These are phyloP conservation scores for Suillus subalutaceus DNA, from an alignment of 768 basidiomycete species.

Conservation along the genomic window DNA sequence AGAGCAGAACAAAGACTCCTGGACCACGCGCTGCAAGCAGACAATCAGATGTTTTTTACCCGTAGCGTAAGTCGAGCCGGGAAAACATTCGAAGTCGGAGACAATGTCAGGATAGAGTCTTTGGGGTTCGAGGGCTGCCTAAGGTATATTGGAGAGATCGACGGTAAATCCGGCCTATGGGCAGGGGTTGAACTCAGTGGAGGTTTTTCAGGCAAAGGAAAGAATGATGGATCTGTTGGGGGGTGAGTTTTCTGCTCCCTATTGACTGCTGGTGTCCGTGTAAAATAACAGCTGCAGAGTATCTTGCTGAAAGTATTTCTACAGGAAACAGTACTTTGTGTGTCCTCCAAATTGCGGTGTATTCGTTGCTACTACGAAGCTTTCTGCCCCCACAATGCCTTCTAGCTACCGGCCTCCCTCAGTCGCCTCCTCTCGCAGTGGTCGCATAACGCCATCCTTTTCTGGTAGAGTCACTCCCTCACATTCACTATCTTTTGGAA, in stretches of 20 bases:
- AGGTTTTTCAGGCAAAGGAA: conserved; percentile 88
- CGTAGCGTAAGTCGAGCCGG: conserved; percentile 50
- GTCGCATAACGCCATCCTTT: conserved; percentile 45
- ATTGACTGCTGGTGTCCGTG: not conserved
- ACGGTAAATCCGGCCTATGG: conserved; percentile 89
- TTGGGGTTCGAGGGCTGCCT: conserved; percentile 87
- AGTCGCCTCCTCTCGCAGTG: conserved; percentile 70
- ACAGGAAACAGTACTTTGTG: conserved; percentile 79
- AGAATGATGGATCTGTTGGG: conserved; percentile 89
- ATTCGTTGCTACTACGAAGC: conserved; percentile 82
- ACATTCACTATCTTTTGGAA: conserved; percentile 34
- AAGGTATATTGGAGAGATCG: conserved; percentile 81
- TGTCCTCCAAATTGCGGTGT: conserved; percentile 90
- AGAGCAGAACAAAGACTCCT: conserved; percentile 55
- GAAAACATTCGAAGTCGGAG: conserved; percentile 67
- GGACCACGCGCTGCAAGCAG: conserved; percentile 64
- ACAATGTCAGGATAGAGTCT: conserved; percentile 84
- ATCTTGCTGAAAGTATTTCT: conserved; percentile 15
- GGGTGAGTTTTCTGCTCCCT: conserved; percentile 60
- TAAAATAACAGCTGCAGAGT: not conserved
- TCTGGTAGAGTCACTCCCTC: conserved; percentile 53
- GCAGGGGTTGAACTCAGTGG: conserved; percentile 90
- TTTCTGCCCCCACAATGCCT: conserved; percentile 76
- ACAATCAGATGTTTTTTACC: conserved; percentile 59
- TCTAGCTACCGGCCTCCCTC: conserved; percentile 69